Percentiles rank a stretch among this genome's conserved stretches.
phyloP scores from a whole-genome alignment of 2,329 filamentous ascomycete species.

The Microdochium bolleyi region DNA sequence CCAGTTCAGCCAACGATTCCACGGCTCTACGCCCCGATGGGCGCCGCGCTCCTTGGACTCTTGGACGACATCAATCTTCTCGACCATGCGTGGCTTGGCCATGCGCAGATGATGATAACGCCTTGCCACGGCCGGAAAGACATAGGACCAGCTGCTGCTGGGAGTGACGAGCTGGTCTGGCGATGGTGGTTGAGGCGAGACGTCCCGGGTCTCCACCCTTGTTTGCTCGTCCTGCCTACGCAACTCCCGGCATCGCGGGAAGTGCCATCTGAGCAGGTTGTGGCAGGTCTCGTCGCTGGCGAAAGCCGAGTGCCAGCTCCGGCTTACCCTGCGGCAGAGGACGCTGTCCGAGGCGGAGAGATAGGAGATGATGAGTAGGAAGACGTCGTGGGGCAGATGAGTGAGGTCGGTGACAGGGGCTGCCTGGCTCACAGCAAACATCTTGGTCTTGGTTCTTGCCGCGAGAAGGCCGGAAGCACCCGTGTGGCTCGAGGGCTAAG shows the following conservation, averaged over 20 bases:
- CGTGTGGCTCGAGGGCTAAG: too few species aligned
- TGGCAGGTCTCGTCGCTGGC: conserved; percentile 35
- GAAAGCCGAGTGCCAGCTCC: conserved; percentile 39
- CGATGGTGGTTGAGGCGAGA: background rate
- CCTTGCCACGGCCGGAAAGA: conserved; percentile 41
- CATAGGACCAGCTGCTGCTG: conserved; percentile 24
- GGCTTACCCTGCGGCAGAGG: conserved; percentile 42
- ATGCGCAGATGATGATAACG: conserved; percentile 45
- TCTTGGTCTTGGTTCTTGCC: background rate
- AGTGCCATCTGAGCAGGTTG: conserved; percentile 40
- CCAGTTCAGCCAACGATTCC: conserved; percentile 34
- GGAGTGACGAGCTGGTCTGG: background rate
- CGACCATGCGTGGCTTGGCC: conserved; percentile 35
- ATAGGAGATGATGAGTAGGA: conserved; percentile 41
- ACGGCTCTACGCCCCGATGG: conserved; percentile 29
- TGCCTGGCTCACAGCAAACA: background rate
- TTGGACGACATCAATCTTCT: conserved; percentile 33
- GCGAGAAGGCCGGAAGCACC: too few species aligned
- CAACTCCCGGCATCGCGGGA: conserved; percentile 44
- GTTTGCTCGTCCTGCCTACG: conserved; percentile 16
- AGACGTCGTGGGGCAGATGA: conserved; percentile 48
- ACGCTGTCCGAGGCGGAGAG: conserved; percentile 42
- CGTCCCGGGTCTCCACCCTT: background rate
- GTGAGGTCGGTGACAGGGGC: conserved; percentile 23
- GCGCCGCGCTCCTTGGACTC: conserved; percentile 16